A percentile compares a stretch with the other conserved stretches of the same genome.
Evolutionary conservation across 805 yeast species (phyloP).

Genomic region (Monosporozyma aquatica): DNA sequence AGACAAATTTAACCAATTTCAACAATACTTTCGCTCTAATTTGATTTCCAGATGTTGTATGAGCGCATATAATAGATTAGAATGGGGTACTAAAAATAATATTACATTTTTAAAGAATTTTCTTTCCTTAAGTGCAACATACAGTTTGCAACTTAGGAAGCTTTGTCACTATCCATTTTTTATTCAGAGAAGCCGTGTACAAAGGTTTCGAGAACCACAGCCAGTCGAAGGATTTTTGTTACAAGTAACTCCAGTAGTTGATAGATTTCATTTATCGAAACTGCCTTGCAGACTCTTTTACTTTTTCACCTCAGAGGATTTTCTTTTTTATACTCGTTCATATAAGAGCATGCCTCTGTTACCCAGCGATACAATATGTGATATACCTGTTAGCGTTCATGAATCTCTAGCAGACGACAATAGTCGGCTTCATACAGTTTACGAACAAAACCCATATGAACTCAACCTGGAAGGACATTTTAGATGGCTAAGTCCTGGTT

Average conservation of each 20-base stretch:
- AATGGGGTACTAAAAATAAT: slow-evolving; percentile 49
- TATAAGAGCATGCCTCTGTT: no score
- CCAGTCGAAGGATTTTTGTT: slow-evolving; percentile 78
- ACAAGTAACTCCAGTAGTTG: no score
- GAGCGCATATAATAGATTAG: slow-evolving; percentile 65
- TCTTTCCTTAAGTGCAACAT: slow-evolving; percentile 37
- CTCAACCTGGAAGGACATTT: slow-evolving; percentile 44
- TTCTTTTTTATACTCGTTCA: no score
- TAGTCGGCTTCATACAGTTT: slow-evolving; percentile 32
- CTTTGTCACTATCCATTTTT: slow-evolving; percentile 33
- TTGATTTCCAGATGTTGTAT: slow-evolving; percentile 45
- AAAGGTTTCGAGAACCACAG: slow-evolving; percentile 44
- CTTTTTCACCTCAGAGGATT: no score
- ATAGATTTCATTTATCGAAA: not conserved
- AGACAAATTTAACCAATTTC: no score
- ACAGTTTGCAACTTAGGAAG: slow-evolving; percentile 54
- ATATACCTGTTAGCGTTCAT: slow-evolving; percentile 9
- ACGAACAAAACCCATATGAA: slow-evolving; percentile 46
- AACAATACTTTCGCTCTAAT: slow-evolving; percentile 21
- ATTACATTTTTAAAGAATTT: slow-evolving; percentile 36
- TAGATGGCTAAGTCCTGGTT: slow-evolving; percentile 46
- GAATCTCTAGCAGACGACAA: no score
- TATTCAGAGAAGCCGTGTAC: slow-evolving; percentile 16
- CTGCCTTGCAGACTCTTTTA: not conserved
- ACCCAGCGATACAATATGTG: no score